Evolutionary conservation across 768 basidiomycete species (phyloP), one percentile per base, ranked within the genome.

Genomic region (Suillus hirtellus): DNA sequence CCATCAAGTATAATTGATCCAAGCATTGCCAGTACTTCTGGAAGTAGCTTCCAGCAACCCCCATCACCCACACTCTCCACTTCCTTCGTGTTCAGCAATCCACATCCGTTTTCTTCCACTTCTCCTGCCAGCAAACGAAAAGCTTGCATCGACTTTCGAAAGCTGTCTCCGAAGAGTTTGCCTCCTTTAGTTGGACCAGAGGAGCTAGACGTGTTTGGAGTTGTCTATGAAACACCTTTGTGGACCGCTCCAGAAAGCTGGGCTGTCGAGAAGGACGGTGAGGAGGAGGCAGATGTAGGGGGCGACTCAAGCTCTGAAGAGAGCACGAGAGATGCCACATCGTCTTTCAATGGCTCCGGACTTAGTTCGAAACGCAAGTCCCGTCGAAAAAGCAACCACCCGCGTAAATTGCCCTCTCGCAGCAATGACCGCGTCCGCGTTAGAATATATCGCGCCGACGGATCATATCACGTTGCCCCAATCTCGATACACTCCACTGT

Each of bases 211-310:
- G 21, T 34, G 52, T 37, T 3, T 63, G 63, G n/a, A 31, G 11
- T 19, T 65, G 59, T 34, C 69, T 60, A 72, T 56, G 66, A 77
- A 66, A 70, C 78, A 12, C 53, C 53, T 42, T 72, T 75, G 24
- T 93, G 92, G 92, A 83, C 75, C 2, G 78, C 92, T 6, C 92
- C 92, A 1, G 84, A 92, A 69, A 91, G 89, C 61, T 93, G 92
- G 91, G 88, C 81, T 1, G 88, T 90, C 15, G 83, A 84, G 54
- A 81, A 80, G 59, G 81, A 81, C 4, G 82, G 77, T 6, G 76
- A 74, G 53, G 79, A 79, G 12, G 49, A 62, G 3, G 71, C 65
- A 21, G 77, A 73, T 8, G 77, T 74, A 4, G 79, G 74, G 2
- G 78, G 77, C 21, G 74, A 80, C 52, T 78, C 82, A 1, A 76